Evolutionary conservation across 768 basidiomycete genomes (phyloP), one percentile per base, ranked within the genome.

Genomic region (Suillus fuscotomentosus): DNA sequence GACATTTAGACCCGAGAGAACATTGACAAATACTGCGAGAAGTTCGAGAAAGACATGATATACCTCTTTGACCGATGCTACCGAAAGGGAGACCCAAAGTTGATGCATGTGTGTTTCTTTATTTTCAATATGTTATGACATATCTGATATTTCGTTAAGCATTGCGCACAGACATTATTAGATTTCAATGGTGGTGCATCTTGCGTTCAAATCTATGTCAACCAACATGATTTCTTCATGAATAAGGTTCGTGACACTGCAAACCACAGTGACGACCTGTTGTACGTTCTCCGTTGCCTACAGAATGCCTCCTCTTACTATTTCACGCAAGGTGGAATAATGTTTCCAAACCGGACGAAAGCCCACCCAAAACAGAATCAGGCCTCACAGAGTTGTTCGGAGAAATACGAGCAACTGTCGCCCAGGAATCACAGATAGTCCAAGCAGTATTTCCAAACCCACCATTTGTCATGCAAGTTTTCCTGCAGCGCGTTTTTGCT

Each of bases 191-290:
- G 97, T 7, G 97, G 97, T 10, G 82, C 92, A 51, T 97, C 95
- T 0, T 99, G 97, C 72, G 92, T 99, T 6, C 96, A 98, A 76
- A 94, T 99, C 14, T 99, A 99, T 71, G 97, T 99, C 62, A 99
- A 99, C 71, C 97, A 99, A 73, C 97, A 99, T 70, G 97, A 99
- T 74, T 99, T 99, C 82, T 99, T 99, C 82, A 98, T 99, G 75
- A 96, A 96, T 73, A 87, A 93, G 61, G 88, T 94, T 45, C 88
- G 90, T 42, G 89, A 89, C 60, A 81, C 81, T 39, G 82, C 83
- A 65, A 77, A 83, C 15, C 77, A 78, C 47, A 81, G 85, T 39
- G 88, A 89, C 70, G 80, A 80, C n/a, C 60, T 84, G 62, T 73
- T 90, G 86, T 90, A 63, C 61, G 85, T 75, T 39, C 42, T 60